phyloP scores from a whole-genome alignment of 768 basidiomycete genomes.

The Chlorophyllum brunneum region DNA sequence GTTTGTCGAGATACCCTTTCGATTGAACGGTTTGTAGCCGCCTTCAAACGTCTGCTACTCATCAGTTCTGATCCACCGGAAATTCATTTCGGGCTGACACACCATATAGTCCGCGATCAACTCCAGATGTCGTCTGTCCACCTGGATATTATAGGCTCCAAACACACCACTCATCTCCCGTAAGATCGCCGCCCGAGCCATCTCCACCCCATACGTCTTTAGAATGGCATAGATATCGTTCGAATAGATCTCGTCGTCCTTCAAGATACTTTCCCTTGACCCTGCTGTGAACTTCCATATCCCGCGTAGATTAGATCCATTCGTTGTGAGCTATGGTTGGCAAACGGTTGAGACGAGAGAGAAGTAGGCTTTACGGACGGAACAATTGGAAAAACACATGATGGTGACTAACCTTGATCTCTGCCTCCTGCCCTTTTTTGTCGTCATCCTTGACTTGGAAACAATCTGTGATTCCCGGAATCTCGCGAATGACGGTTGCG shows the following conservation, averaged over 20 bases:
- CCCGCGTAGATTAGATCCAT: constrained; percentile 90
- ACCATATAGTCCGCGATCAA: constrained; percentile 99
- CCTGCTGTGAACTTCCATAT: constrained; percentile 75
- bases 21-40: constrained; percentile 97
- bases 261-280: constrained; percentile 54
- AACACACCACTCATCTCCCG: constrained; percentile 91
- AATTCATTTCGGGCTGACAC: constrained; percentile 22
- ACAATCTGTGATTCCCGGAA: constrained; percentile 84
- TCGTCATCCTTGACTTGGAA: constrained; percentile 67
- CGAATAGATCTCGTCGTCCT: constrained; percentile 80
- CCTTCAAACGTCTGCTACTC: constrained; percentile 88
- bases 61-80: background rate
- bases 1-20: constrained; percentile 88
- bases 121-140: constrained; percentile 90
- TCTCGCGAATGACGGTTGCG: constrained; percentile 83
- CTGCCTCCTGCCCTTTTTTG: constrained; percentile 44
- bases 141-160: constrained; percentile 92
- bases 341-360: background rate
- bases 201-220: constrained; percentile 94
- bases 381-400: background rate
- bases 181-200: constrained; percentile 88
- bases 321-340: constrained; percentile 66
- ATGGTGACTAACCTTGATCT: constrained; percentile 40
- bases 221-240: constrained; percentile 94
- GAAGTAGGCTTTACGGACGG: background rate